Conservation (phyloP, 495 filamentous ascomycete genomes). For the Penicillium riverlandense region DNA sequence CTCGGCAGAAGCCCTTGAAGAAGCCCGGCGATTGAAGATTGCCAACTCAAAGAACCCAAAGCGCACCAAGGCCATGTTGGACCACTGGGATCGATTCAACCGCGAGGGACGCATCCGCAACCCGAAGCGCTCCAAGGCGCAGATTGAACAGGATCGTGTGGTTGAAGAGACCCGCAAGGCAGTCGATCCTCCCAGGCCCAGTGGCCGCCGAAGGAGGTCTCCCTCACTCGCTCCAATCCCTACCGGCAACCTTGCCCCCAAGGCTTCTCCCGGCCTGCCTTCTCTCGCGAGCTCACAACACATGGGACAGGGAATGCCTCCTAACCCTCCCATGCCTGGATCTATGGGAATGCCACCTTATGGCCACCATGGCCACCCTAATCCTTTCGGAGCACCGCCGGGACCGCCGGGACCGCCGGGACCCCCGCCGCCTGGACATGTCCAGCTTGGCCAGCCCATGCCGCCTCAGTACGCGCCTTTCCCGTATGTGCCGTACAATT, state of each 20-base stretch:
- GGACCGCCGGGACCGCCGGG: too few relatives aligned
- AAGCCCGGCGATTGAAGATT: constrained; percentile 31
- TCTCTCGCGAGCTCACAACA: constrained; percentile 12
- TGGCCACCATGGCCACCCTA: constrained; percentile 1
- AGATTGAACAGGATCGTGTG: constrained; percentile 36
- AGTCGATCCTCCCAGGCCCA: constrained; percentile 19
- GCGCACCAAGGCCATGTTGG: constrained; percentile 42
- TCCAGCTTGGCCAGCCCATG: constrained; percentile 14
- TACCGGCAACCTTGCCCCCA: constrained; percentile 19
- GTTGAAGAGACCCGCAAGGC: constrained; percentile 19
- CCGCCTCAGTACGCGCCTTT: constrained; percentile 18
- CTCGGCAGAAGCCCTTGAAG: constrained; percentile 22
- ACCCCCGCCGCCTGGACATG: constrained; percentile 10
- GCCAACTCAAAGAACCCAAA: constrained; percentile 43
- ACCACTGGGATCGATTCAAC: constrained; percentile 42
- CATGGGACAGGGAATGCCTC: constrained; percentile 9
- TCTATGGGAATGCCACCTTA: not conserved
- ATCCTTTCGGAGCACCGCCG: constrained; percentile 3
- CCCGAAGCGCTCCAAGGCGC: constrained; percentile 41
- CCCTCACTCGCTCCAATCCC: constrained; percentile 14
- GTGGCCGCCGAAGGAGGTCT: constrained; percentile 14
- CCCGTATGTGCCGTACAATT: constrained; percentile 15
- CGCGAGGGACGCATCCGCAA: constrained; percentile 36
- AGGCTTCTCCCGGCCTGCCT: constrained; percentile 11
- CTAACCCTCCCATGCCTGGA: constrained; percentile 2